phyloP scores from a whole-genome alignment of 176 grass and related monocot genomes.

The Hordeum vulgare region DNA sequence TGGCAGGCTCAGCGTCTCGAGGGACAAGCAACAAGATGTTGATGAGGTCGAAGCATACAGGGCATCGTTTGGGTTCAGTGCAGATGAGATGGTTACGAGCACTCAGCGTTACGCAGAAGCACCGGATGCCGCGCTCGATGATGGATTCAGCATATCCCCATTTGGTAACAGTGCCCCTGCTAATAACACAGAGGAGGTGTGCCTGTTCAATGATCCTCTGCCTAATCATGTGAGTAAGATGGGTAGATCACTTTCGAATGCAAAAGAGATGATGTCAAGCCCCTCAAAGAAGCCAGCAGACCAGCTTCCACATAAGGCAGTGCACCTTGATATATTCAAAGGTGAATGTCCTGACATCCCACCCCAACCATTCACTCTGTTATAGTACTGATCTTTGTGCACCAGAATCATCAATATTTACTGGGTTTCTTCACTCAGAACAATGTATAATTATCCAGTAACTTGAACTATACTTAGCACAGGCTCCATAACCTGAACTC shows the following conservation, averaged over 20 bases:
- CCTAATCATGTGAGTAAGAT: constrained; percentile 19
- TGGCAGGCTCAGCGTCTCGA: constrained; percentile 64
- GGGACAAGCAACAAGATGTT: constrained; percentile 79
- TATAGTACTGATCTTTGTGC: background rate
- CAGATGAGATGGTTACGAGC: constrained; percentile 62
- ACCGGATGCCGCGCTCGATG: constrained; percentile 56
- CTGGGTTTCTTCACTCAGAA: background rate
- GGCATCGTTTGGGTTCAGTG: constrained; percentile 92
- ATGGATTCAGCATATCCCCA: constrained; percentile 81
- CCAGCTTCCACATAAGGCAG: constrained; percentile 28
- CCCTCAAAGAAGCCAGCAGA: constrained; percentile 28
- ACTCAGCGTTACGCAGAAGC: constrained; percentile 58
- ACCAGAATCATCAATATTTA: background rate
- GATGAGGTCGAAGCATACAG: constrained; percentile 90
- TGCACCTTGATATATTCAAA: constrained; percentile 30
- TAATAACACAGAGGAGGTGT: constrained; percentile 7
- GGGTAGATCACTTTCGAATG: constrained; percentile 29
- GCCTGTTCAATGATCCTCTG: constrained; percentile 40
- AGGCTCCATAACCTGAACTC: background rate
- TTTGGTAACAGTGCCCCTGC: constrained; percentile 50
- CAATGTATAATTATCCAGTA: background rate
- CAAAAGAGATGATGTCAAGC: constrained; percentile 19
- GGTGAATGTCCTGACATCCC: constrained; percentile 10
- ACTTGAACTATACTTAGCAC: background rate
- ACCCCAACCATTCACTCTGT: background rate